Conservation (phyloP, 2,329 filamentous ascomycete species). For the Trichophyton mentagrophytes region DNA sequence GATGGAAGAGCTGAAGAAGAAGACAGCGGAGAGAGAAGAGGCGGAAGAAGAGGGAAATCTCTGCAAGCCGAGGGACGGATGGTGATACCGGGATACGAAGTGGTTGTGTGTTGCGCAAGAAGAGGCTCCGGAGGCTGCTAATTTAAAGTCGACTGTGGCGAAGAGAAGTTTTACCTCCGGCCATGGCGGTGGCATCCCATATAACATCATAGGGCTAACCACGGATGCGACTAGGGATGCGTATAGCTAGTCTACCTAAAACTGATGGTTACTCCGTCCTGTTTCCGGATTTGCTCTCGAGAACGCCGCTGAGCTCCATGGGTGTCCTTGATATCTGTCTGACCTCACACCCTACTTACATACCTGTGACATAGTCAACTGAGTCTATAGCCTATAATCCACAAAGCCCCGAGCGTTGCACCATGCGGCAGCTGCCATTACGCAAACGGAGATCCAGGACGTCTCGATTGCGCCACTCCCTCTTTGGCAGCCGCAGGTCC, state of each 20-base stretch:
- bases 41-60: neutral
- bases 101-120: neutral
- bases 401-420: neutral
- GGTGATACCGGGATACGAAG: neutral
- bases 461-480: neutral
- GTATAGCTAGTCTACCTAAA: neutral
- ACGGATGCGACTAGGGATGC: neutral
- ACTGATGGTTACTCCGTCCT: neutral
- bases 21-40: neutral
- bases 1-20: neutral
- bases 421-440: neutral
- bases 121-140: neutral
- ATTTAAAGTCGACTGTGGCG: neutral
- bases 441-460: neutral
- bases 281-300: neutral
- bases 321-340: no score
- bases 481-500: neutral
- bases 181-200: neutral
- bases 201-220: neutral
- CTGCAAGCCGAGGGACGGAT: neutral
- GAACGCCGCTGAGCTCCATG: neutral
- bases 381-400: neutral
- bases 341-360: neutral
- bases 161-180: neutral
- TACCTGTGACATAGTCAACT: neutral